These are phyloP conservation scores for Saccharomycopsis sp. DNA, from an alignment of 805 yeast species.

Conservation along the genomic window DNA sequence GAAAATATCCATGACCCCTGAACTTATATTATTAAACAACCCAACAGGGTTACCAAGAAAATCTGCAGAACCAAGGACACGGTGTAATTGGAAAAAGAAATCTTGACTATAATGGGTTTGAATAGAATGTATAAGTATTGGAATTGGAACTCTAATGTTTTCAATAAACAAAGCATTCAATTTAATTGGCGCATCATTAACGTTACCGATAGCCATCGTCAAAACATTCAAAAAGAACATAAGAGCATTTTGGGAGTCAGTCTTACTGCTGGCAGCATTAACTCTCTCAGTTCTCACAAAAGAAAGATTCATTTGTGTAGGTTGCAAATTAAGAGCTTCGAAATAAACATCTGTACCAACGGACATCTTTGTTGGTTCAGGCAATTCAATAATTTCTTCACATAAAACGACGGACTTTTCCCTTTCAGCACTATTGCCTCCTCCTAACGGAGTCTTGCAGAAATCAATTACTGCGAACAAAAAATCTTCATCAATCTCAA, in stretches of 20 bases:
- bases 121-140: conserved; percentile 61
- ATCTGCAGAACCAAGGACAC: conserved; percentile 93
- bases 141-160: conserved; percentile 80
- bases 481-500: conserved; percentile 93
- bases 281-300: conserved; percentile 84
- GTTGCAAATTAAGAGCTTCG: conserved; percentile 89
- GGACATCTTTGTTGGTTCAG: conserved; percentile 54
- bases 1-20: conserved; percentile 94
- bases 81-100: conserved; percentile 84
- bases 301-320: conserved; percentile 79
- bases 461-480: conserved; percentile 76
- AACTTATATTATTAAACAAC: conserved; percentile 81
- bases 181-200: conserved; percentile 92
- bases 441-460: conserved; percentile 65
- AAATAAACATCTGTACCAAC: conserved; percentile 75
- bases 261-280: conserved; percentile 51
- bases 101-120: conserved; percentile 88
- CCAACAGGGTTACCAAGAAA: conserved; percentile 97
- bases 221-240: conserved; percentile 76
- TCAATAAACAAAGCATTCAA: conserved; percentile 83
- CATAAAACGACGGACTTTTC: conserved; percentile 43
- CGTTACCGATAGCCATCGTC: conserved; percentile 95
- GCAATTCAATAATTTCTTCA: conserved; percentile 57
- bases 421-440: conserved; percentile 59
- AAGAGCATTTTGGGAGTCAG: conserved; percentile 55